These are phyloP conservation scores for Priceomyces medius DNA, from an alignment of 805 yeast species.

Conservation along the genomic window DNA sequence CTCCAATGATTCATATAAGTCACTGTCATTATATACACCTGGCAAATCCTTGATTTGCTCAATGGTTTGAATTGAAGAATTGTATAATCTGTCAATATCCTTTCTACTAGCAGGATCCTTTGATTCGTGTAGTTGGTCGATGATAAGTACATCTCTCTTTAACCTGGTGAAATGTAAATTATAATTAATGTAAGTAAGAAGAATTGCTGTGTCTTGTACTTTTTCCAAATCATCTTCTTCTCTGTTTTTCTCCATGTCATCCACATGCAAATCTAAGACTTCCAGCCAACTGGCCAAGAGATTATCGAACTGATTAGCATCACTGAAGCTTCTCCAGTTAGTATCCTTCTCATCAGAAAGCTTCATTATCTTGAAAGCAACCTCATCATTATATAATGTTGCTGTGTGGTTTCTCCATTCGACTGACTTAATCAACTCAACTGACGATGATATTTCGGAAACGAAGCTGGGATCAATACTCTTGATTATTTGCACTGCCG, in stretches of 20 bases:
- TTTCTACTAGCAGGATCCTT: conserved; percentile 29
- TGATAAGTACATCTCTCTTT: conserved; percentile 63
- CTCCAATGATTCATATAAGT: conserved; percentile 53
- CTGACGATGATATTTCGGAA: conserved; percentile 25
- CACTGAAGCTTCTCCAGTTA: conserved; percentile 23
- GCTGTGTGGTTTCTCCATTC: conserved; percentile 61
- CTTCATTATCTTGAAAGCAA: conserved; percentile 58
- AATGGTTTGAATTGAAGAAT: conserved; percentile 51
- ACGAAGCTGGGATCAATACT: conserved; percentile 38
- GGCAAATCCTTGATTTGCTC: conserved; percentile 74
- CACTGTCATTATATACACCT: conserved; percentile 87
- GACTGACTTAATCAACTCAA: conserved; percentile 31
- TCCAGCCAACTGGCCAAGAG: conserved; percentile 68
- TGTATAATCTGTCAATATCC: conserved; percentile 50
- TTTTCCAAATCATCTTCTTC: conserved; percentile 55
- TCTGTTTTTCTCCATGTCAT: conserved; percentile 49
- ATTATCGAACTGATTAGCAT: conserved; percentile 52
- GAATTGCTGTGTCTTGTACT: conserved; percentile 69
- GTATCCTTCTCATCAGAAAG: conserved; percentile 25
- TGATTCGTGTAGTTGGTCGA: conserved; percentile 30
- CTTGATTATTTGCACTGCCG: conserved; percentile 40
- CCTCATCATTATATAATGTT: conserved; percentile 62
- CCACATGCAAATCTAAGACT: conserved; percentile 58
- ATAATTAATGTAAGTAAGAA: conserved; percentile 74
- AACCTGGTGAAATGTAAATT: conserved; percentile 63